Base-by-base conservation (phyloP, 148 eudicot species). In the Simmondsia chinensis region DNA sequence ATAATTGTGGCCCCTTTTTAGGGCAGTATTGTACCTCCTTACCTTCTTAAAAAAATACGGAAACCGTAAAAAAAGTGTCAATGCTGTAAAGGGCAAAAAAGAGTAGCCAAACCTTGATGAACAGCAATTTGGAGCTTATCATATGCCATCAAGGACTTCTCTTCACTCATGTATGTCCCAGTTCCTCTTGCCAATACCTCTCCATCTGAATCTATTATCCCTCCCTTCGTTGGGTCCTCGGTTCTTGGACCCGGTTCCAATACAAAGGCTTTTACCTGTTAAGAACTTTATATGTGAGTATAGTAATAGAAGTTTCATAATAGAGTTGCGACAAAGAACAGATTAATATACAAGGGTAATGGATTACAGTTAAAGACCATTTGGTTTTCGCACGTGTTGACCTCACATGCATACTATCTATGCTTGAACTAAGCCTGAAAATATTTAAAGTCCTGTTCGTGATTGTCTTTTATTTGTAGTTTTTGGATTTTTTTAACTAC, bases 111-210 rank as follows among this genome's bases (percentile, higher is more conserved):
- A 43, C 81, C 93, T 68, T 79, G 85, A 71, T 91, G 85, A 31
- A 91, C 72, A 27, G 69, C 68, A n/a, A 91, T 55, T 43, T 66
- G 73, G 16, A 85, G 49, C 41, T 61, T 79, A 27, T 63, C 77
- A 33, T 91, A 91, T 5, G 72, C 56, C 95, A 91, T 82, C 50
- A 82, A 65, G 0, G 80, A 27, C 22, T 76, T 60, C 37, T 64
- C 57, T 16, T 79, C 50, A 23, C 61, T 74, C 57, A 69, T 79
- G 61, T 76, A 85, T 30, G 77, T 65, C 54, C 83, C 94, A 47
- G 50, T 74, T 25, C 97, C 97, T 68, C 97, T 79, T 8, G 97
- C 93, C 42, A 91, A 47, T 27, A 85, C 94, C 75, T 91, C 97
- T 0, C 97, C 97, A 52, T 91, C 97, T 22, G 66, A 72, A 39